Base-by-base conservation (phyloP, 1,139 yeast genomes). In the Hanseniaspora gamundiae region DNA sequence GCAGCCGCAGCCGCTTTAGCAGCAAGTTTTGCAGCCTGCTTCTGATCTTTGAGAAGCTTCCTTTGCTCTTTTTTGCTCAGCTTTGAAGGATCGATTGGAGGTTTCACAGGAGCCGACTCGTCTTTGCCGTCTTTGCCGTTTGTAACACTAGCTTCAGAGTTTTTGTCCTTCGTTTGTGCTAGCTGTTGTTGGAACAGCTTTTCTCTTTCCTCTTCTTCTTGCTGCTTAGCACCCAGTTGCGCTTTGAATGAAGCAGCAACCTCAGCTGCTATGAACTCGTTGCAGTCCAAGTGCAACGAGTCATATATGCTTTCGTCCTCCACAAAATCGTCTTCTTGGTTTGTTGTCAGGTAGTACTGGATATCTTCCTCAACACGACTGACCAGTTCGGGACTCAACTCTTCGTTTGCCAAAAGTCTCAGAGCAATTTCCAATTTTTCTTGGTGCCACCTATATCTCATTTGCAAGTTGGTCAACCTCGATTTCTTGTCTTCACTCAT, bases 231-330 rank as follows among this genome's bases (percentile, higher is more conserved):
- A 28, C 56, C 51, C 39, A 52, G 52, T 44, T 56, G 58, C 4
- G 62, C 61, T 30, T 66, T 67, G 49, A 67, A 61, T 11, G 66
- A 58, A 30, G 66, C 64, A 2, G 69, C 66, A 3, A 70, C 70
- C 49, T 71, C 76, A 45, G 67, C 68, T 3, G 69, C 71, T 45
- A 70, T 58, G 2, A 69, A 65, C 45, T 71, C 77, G 45, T 73
- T 78, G 2, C 78, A 73, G 41, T 73, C 80, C 44, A 81, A 62
- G 53, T 78, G 77, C 52, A 81, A 64, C 42, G 71, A 71, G 50
- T 82, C 91, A 57, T 82, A 82, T 54, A 82, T 76, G 40, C 83
- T 80, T 57, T 81, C 88, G 59, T 82, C 84, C 53, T 80, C 85
- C 42, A 80, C 74, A 53, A 80, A 82, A 56, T 80, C 87, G 11